Base-by-base conservation (phyloP, 257 asterid genomes). In the Fraxinus americana region DNA sequence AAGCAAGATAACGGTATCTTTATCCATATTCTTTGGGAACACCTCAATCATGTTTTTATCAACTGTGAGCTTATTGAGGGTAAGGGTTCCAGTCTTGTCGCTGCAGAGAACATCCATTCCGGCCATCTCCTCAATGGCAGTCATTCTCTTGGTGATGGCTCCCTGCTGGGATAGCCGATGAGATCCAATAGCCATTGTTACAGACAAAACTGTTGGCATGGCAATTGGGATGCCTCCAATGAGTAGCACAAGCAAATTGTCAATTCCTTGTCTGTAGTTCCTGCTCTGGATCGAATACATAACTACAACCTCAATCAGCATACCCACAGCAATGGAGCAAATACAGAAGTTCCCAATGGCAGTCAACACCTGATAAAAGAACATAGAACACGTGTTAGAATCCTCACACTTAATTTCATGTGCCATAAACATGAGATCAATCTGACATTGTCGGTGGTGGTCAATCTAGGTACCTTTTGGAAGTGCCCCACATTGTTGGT, bases 111-210 rank as follows among this genome's bases (percentile, higher is more conserved):
- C 97, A 75, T 94, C 97, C 98, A 92, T 94, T 48, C 97, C 98
- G 8, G 97, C 97, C 98, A 93, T 90, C 72, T 93, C 98, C 87
- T 94, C 98, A 71, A 94, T 94, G 68, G 98, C 98, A n/a, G 98
- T 92, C 97, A 94, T 94, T 82, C 98, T 91, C 89, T 94, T 94
- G 34, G 98, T 94, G 75, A 94, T 94, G 86, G 98, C 98, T 1
- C 98, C 98, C 84, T 94, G 98, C 13, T 94, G 88, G 5, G 98
- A 91, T 5, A 94, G 91, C 43, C 98, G 76, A 73, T 92, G 97
- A 27, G 97, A 94, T 59, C 97, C 98, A n/a, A 94, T 94, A 27
- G 98, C 98, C 98, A 94, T 94, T 34, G 98, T 93, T 41, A 93
- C 98, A 0, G 98, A 93, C 87, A 93, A 75, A 23, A 93, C 98